Conservation (phyloP, 2,329 filamentous ascomycete genomes). For the Lecanoromycetidae sp. region DNA sequence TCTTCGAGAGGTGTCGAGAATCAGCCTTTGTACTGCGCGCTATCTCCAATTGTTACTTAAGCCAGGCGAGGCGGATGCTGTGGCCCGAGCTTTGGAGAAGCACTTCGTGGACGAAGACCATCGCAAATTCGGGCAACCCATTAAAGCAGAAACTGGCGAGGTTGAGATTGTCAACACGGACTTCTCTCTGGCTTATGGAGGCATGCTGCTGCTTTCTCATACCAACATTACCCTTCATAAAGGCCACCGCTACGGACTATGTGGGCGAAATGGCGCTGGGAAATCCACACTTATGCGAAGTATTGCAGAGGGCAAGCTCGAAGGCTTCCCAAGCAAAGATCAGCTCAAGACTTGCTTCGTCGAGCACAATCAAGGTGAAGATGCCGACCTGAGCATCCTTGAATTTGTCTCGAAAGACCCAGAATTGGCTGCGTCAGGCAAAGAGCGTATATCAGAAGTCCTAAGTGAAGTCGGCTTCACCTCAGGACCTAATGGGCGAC, state of each 20-base stretch:
- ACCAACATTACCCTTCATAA: constrained; percentile 90
- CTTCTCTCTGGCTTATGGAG: constrained; percentile 94
- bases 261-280: constrained; percentile 90
- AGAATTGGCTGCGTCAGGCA: constrained; percentile 64
- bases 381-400: constrained; percentile 89
- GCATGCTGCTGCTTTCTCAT: constrained; percentile 91
- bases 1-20: constrained; percentile 63
- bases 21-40: constrained; percentile 55
- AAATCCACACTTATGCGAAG: constrained; percentile 99
- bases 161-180: constrained; percentile 94
- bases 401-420: constrained; percentile 88
- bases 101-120: constrained; percentile 75
- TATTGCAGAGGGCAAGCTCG: constrained; percentile 89
- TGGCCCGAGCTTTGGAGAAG: constrained; percentile 62
- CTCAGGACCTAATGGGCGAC: constrained; percentile 73
- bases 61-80: constrained; percentile 47
- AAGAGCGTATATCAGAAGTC: constrained; percentile 70
- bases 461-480: constrained; percentile 90
- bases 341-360: constrained; percentile 94
- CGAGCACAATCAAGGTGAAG: constrained; percentile 97
- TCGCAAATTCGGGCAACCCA: constrained; percentile 71
- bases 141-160: constrained; percentile 84
- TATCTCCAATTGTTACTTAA: constrained; percentile 64
- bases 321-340: constrained; percentile 89
- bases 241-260: constrained; percentile 93